Conservation (phyloP, 805 yeast genomes). For the Spathaspora arborariae region DNA sequence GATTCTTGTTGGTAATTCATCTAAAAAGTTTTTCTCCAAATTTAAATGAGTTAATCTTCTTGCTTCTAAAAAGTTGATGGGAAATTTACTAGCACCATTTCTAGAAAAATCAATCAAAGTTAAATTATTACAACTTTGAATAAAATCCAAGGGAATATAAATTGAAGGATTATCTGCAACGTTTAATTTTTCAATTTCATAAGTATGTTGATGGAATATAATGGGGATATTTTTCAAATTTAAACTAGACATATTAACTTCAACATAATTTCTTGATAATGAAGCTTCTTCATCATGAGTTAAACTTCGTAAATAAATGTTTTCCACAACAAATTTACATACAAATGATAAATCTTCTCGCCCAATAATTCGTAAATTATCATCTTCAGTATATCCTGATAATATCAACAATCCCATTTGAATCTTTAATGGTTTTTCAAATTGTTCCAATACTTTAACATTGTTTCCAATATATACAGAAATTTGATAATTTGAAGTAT, state of each 20-base stretch:
- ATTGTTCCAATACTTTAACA: slow-evolving; percentile 65
- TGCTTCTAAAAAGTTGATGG: slow-evolving; percentile 68
- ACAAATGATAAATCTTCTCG: slow-evolving; percentile 79
- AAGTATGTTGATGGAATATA: slow-evolving; percentile 71
- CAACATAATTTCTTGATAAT: slow-evolving; percentile 60
- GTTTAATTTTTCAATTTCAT: slow-evolving; percentile 76
- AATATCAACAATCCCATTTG: slow-evolving; percentile 69
- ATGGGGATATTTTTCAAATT: slow-evolving; percentile 83
- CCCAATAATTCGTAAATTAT: slow-evolving; percentile 72
- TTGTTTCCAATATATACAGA: slow-evolving; percentile 73
- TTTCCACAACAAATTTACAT: slow-evolving; percentile 73
- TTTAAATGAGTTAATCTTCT: slow-evolving; percentile 63
- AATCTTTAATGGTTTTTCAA: slow-evolving; percentile 73
- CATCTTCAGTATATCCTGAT: slow-evolving; percentile 78
- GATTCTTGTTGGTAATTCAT: slow-evolving; percentile 55
- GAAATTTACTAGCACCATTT: slow-evolving; percentile 72
- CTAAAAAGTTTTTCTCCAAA: slow-evolving; percentile 74
- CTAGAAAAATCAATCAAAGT: slow-evolving; percentile 63
- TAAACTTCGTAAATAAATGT: slow-evolving; percentile 55
- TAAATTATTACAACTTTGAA: slow-evolving; percentile 75
- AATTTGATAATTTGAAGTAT: slow-evolving; percentile 69
- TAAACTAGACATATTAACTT: slow-evolving; percentile 69
- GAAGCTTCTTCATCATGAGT: slow-evolving; percentile 69
- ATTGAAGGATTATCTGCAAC: slow-evolving; percentile 86
- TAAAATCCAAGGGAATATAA: slow-evolving; percentile 76